Evolutionary conservation across 176 grass and related monocot genomes (phyloP).

Genomic region (Aegilops bicornis): DNA sequence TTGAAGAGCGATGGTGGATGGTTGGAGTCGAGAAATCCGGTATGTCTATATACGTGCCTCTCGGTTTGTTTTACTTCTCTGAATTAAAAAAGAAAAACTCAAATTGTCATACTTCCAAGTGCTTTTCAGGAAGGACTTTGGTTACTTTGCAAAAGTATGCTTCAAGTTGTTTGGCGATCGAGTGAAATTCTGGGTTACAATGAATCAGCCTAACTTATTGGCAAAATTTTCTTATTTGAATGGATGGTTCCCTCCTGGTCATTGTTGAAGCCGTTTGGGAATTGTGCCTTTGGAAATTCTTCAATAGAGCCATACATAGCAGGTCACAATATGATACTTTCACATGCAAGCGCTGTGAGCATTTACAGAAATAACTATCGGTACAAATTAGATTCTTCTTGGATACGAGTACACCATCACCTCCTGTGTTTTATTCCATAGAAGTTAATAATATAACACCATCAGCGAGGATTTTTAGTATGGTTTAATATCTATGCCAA

Average conservation of each 20-base stretch:
- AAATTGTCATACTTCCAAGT: background rate
- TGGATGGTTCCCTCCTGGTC: constrained; percentile 44
- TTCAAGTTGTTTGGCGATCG: constrained; percentile 61
- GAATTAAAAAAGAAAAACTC: background rate
- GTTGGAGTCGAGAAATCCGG: constrained; percentile 59
- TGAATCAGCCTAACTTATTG: constrained; percentile 52
- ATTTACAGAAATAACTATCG: constrained; percentile 53
- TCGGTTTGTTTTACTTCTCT: background rate
- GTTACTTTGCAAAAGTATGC: constrained; percentile 53
- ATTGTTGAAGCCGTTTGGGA: constrained; percentile 52
- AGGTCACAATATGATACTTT: constrained; percentile 71
- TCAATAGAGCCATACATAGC: constrained; percentile 64
- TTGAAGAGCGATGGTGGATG: constrained; percentile 55
- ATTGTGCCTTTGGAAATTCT: constrained; percentile 62
- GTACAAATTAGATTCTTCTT: background rate
- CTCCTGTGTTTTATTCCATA: background rate
- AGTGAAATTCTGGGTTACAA: constrained; percentile 63
- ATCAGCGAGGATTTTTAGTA: background rate
- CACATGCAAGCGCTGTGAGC: constrained; percentile 57
- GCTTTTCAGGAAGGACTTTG: constrained; percentile 63
- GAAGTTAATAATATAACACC: background rate
- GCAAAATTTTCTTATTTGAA: constrained; percentile 25
- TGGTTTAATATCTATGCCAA: background rate
- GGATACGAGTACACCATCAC: background rate
- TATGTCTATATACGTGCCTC: constrained; percentile 17